Conservation (phyloP, 768 basidiomycete genomes). For the Boletus subcaerulescens region DNA sequence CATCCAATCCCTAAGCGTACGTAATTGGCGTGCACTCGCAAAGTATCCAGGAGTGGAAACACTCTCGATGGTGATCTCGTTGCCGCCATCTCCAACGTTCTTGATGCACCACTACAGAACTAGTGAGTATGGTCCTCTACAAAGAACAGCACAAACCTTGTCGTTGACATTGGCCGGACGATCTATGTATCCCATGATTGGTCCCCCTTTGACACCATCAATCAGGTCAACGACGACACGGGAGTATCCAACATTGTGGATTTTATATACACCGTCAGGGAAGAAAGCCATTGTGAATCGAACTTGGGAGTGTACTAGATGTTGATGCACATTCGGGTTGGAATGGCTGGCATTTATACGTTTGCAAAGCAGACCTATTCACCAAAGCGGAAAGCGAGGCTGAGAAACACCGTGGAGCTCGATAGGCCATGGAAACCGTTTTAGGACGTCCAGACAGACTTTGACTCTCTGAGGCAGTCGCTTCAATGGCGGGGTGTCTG, state of each 20-base stretch:
- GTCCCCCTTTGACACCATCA: neutral
- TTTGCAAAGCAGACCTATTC: neutral
- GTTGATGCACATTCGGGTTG: neutral
- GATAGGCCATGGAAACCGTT: too few species aligned
- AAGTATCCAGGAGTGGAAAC: neutral
- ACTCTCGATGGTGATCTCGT: neutral
- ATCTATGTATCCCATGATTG: neutral
- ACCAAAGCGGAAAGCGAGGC: too few species aligned
- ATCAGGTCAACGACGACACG: neutral
- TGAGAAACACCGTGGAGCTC: too few species aligned
- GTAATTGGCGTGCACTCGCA: neutral
- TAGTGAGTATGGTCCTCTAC: neutral
- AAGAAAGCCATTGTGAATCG: neutral
- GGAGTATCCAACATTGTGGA: neutral
- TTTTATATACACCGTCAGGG: neutral
- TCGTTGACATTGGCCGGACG: neutral
- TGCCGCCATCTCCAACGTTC: neutral
- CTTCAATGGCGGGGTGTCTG: too few species aligned
- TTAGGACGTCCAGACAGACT: too few species aligned
- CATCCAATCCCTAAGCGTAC: neutral
- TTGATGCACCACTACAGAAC: neutral
- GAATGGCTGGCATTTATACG: neutral
- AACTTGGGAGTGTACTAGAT: neutral
- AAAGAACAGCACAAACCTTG: neutral
- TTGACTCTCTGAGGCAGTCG: too few species aligned